Conservation (phyloP, 2,329 filamentous ascomycete species). For the Diaporthe longicolla region DNA sequence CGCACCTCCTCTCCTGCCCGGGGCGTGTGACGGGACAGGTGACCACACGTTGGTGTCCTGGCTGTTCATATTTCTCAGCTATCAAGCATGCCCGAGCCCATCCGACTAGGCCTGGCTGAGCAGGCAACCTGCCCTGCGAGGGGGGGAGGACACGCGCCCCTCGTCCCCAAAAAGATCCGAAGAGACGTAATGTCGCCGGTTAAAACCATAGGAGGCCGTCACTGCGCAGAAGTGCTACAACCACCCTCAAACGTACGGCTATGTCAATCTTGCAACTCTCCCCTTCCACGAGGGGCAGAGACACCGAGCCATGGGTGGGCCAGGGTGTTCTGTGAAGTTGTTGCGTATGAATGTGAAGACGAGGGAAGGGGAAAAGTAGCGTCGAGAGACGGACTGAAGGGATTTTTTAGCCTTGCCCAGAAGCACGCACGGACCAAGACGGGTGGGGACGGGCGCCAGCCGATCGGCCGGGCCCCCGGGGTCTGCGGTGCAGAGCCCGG, state of each 20-base stretch:
- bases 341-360: slow-evolving; percentile 43
- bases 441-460: background rate
- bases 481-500: background rate
- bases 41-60: background rate
- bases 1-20: background rate
- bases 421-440: slow-evolving; percentile 28
- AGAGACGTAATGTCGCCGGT: slow-evolving; percentile 45
- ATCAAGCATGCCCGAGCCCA: background rate
- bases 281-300: slow-evolving; percentile 34
- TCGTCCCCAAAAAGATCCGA: background rate
- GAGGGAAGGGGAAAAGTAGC: background rate
- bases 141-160: too few species aligned
- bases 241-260: slow-evolving; percentile 46
- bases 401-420: background rate
- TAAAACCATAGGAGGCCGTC: slow-evolving; percentile 50
- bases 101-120: background rate
- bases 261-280: slow-evolving; percentile 44
- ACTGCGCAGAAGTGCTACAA: slow-evolving; percentile 44
- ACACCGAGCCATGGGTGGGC: slow-evolving; percentile 37
- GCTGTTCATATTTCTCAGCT: background rate
- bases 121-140: background rate
- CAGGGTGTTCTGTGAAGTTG: slow-evolving; percentile 39
- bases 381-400: background rate
- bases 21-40: too few species aligned
- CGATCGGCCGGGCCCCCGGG: too few species aligned